phyloP scores from a whole-genome alignment of 2,329 filamentous ascomycete genomes.

The Cladophialophora immunda region DNA sequence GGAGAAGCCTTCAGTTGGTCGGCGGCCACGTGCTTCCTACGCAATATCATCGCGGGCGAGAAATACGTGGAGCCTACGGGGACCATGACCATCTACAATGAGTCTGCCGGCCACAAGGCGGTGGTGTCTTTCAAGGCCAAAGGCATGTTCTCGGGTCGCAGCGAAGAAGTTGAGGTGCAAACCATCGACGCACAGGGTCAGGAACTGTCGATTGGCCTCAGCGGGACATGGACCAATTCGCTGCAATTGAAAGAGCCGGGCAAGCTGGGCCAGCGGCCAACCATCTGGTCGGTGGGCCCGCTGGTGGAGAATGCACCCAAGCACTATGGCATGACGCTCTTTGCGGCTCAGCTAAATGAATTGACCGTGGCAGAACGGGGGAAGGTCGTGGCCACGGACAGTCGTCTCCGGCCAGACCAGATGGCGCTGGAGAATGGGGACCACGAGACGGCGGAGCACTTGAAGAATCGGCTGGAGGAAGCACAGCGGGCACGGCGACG shows the following conservation, averaged over 20 bases:
- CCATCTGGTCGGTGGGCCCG: slow-evolving; percentile 80
- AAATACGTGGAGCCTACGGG: slow-evolving; percentile 97
- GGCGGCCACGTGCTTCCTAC: slow-evolving; percentile 85
- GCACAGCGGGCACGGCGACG: slow-evolving; percentile 78
- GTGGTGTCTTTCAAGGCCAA: slow-evolving; percentile 91
- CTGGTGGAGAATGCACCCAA: slow-evolving; percentile 81
- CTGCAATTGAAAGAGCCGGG: slow-evolving; percentile 73
- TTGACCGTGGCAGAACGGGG: slow-evolving; percentile 80
- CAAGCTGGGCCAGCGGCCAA: slow-evolving; percentile 64
- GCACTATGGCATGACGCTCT: slow-evolving; percentile 87
- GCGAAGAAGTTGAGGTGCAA: slow-evolving; percentile 86
- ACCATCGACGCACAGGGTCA: slow-evolving; percentile 72
- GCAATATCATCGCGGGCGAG: slow-evolving; percentile 96
- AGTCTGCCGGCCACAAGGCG: slow-evolving; percentile 82
- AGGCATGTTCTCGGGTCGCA: slow-evolving; percentile 95
- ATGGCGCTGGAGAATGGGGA: slow-evolving; percentile 81
- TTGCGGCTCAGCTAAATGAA: slow-evolving; percentile 88
- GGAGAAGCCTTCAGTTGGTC: slow-evolving; percentile 91
- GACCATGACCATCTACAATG: slow-evolving; percentile 84
- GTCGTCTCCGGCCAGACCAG: slow-evolving; percentile 85
- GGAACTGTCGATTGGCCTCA: slow-evolving; percentile 72
- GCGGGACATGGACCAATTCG: slow-evolving; percentile 83
- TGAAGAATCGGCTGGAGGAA: slow-evolving; percentile 87
- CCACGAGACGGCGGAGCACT: slow-evolving; percentile 80
- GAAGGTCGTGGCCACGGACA: slow-evolving; percentile 82